Evolutionary conservation across 2,329 filamentous ascomycete species (phyloP).

Genomic region (Aaosphaeria arxii): DNA sequence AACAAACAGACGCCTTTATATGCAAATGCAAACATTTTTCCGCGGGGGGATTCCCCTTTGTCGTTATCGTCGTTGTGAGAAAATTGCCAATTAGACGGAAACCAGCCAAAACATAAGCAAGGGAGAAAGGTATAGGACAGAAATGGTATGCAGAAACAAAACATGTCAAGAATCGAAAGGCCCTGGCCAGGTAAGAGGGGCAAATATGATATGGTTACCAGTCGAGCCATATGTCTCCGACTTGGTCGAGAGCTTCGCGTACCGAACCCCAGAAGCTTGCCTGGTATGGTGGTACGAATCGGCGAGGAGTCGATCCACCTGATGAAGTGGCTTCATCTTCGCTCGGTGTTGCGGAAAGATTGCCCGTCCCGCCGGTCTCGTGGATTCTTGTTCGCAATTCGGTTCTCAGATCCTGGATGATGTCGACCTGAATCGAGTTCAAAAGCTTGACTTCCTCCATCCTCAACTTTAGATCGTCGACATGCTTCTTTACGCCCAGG

Average conservation of each 20-base stretch:
- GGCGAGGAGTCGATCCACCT: neutral
- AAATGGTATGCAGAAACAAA: too few species aligned
- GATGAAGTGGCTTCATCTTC: neutral
- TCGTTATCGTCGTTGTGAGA: too few species aligned
- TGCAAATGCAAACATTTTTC: too few species aligned
- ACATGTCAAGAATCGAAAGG: too few species aligned
- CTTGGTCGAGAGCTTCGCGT: slow-evolving; percentile 11
- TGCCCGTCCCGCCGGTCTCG: neutral
- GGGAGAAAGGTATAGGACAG: neutral
- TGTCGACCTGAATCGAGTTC: slow-evolving; percentile 29
- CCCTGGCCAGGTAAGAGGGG: too few species aligned
- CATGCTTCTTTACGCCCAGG: slow-evolving; percentile 20
- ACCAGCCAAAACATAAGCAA: neutral
- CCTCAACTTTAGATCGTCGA: slow-evolving; percentile 23
- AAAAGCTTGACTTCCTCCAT: slow-evolving; percentile 32
- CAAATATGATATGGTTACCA: slow-evolving; percentile 4
- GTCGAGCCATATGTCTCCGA: slow-evolving; percentile 10
- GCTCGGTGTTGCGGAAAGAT: neutral
- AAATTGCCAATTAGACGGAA: neutral
- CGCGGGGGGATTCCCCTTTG: too few species aligned
- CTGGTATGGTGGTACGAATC: neutral
- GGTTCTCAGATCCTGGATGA: slow-evolving; percentile 25
- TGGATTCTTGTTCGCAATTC: slow-evolving; percentile 6
- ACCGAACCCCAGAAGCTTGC: slow-evolving; percentile 10
- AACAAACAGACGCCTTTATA: too few species aligned